Percentiles rank a stretch among this genome's conserved stretches.
phyloP scores from a whole-genome alignment of 1,139 yeast genomes.

The Yamadazyma buinensis region DNA sequence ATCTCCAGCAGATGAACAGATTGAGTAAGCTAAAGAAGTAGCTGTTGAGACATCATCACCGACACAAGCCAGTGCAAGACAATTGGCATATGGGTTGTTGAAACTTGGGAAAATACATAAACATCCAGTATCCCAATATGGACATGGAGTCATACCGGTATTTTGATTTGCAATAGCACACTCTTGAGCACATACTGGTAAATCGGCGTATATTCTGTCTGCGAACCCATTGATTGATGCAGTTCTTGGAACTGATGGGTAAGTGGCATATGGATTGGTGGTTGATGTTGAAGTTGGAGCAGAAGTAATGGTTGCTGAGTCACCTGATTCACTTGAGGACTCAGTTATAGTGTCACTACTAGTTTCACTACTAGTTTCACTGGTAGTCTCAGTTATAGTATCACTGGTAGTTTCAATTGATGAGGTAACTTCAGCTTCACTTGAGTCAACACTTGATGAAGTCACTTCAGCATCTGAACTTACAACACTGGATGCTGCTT shows the following conservation, averaged over 20 bases:
- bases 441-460: constrained; percentile 1
- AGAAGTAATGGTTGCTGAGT: constrained; percentile 3
- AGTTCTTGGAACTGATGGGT: constrained; percentile 36
- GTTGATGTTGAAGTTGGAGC: constrained; percentile 14
- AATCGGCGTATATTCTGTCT: constrained; percentile 28
- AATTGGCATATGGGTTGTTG: constrained; percentile 24
- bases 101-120: constrained; percentile 32
- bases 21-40: constrained; percentile 23
- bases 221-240: constrained; percentile 43
- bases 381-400: not conserved
- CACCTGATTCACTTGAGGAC: not conserved
- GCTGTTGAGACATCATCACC: constrained; percentile 21
- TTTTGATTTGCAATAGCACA: constrained; percentile 17
- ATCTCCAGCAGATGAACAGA: constrained; percentile 27
- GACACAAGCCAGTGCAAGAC: constrained; percentile 26
- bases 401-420: not conserved
- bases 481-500: not conserved
- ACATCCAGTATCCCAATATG: constrained; percentile 40
- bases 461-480: not conserved
- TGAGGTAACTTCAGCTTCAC: not conserved
- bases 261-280: constrained; percentile 23
- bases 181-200: constrained; percentile 27
- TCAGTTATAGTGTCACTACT: not conserved
- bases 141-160: constrained; percentile 32
- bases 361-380: constrained; percentile 6